phyloP scores from a whole-genome alignment of 305 asterid species.

The Rubia balearica region DNA sequence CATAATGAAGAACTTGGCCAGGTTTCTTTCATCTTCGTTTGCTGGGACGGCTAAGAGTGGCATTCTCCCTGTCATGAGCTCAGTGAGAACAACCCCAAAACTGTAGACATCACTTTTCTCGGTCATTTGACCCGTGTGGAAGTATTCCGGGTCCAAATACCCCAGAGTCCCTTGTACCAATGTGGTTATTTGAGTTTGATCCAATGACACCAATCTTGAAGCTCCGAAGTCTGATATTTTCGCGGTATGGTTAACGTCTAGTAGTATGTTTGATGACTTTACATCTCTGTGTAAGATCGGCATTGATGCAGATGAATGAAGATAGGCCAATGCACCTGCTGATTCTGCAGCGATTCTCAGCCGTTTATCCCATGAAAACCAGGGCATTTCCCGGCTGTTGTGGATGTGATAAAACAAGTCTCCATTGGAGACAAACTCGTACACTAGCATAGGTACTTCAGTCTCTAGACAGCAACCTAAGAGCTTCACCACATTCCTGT shows the following conservation, averaged over 20 bases:
- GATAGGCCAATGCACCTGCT: constrained; percentile 41
- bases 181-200: constrained; percentile 40
- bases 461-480: constrained; percentile 45
- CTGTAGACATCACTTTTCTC: constrained; percentile 59
- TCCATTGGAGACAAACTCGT: constrained; percentile 36
- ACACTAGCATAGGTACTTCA: constrained; percentile 43
- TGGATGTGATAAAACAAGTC: constrained; percentile 38
- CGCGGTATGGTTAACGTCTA: constrained; percentile 33
- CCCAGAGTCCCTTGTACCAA: constrained; percentile 52
- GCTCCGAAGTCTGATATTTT: constrained; percentile 57
- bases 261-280: constrained; percentile 40
- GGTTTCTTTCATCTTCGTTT: constrained; percentile 15
- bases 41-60: constrained; percentile 19
- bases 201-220: constrained; percentile 43
- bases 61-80: constrained; percentile 44
- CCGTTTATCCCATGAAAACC: constrained; percentile 50
- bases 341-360: constrained; percentile 35
- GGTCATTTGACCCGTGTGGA: constrained; percentile 37
- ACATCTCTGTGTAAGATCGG: constrained; percentile 47
- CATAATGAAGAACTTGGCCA: constrained; percentile 15
- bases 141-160: constrained; percentile 52
- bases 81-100: constrained; percentile 46
- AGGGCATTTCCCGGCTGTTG: constrained; percentile 20
- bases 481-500: constrained; percentile 41
- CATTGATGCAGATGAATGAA: constrained; percentile 38